A percentile compares a stretch with the other conserved stretches of the same genome.
These are phyloP conservation scores for Boletellus emodensis DNA, from an alignment of 768 basidiomycete genomes.

Conservation along the genomic window DNA sequence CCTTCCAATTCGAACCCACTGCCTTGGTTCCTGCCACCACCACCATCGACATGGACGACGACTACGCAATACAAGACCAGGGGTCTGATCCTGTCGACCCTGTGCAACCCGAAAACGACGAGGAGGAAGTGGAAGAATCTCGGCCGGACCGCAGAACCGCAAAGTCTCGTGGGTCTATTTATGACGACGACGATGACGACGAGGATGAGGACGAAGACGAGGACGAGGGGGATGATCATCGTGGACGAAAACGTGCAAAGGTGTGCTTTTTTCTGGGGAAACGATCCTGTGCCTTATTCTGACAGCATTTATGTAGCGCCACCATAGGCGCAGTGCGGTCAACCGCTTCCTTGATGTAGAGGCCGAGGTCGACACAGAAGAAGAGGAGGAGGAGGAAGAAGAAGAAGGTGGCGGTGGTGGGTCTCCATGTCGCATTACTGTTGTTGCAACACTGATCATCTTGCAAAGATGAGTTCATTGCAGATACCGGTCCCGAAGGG, in stretches of 20 bases:
- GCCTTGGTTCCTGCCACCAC: conserved; percentile 24
- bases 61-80: conserved; percentile 29
- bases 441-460: conserved; percentile 10
- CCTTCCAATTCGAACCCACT: too few relatives aligned
- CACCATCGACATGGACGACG: conserved; percentile 35
- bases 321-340: conserved; percentile 59
- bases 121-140: conserved; percentile 34
- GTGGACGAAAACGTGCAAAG: conserved; percentile 59
- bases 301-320: conserved; percentile 39
- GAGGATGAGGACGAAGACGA: conserved; percentile 60
- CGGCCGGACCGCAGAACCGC: conserved; percentile 17
- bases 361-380: conserved; percentile 95
- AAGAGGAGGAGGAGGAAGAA: conserved; percentile 89
- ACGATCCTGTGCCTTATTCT: conserved; percentile 5
- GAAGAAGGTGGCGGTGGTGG: conserved; percentile 62
- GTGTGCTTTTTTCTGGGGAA: conserved; percentile 31
- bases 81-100: conserved; percentile 28
- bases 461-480: conserved; percentile 64
- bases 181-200: conserved; percentile 41
- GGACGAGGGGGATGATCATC: conserved; percentile 38
- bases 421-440: conserved; percentile 12
- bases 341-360: conserved; percentile 94
- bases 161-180: conserved; percentile 31
- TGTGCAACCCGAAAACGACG: conserved; percentile 34
- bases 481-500: conserved; percentile 54